Conservation (phyloP, 768 basidiomycete species). For the Auricularia sp. region DNA sequence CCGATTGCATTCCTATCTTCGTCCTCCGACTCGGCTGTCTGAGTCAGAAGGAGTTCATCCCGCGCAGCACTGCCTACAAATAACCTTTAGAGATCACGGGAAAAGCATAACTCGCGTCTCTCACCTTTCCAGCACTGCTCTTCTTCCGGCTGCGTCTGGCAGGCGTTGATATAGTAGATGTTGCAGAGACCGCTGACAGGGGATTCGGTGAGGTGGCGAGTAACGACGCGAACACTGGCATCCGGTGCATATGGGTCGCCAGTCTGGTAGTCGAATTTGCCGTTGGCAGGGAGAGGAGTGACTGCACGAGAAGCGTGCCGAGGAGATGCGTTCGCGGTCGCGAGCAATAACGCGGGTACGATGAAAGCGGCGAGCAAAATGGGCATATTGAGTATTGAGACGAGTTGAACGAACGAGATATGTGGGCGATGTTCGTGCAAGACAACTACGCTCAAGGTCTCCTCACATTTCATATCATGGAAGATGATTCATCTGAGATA, state of each 20-base stretch:
- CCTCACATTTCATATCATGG: no score
- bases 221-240: neutral
- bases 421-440: no score
- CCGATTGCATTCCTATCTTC: neutral
- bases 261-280: neutral
- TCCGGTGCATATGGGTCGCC: neutral
- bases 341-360: no score
- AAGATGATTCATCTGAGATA: no score
- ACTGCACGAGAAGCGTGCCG: neutral
- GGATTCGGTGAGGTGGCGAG: neutral
- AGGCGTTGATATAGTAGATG: conserved; percentile 1
- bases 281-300: neutral
- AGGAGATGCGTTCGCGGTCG: no score
- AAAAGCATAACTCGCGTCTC: neutral
- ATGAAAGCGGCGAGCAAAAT: no score
- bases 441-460: no score
- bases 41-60: neutral
- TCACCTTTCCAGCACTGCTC: neutral
- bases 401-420: no score
- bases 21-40: neutral
- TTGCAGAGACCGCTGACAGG: neutral
- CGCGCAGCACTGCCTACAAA: neutral
- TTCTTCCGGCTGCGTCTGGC: neutral
- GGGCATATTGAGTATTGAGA: no score
- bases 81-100: neutral